Evolutionary conservation across 768 basidiomycete species (phyloP).

Genomic region (Lactifluus echinatus): DNA sequence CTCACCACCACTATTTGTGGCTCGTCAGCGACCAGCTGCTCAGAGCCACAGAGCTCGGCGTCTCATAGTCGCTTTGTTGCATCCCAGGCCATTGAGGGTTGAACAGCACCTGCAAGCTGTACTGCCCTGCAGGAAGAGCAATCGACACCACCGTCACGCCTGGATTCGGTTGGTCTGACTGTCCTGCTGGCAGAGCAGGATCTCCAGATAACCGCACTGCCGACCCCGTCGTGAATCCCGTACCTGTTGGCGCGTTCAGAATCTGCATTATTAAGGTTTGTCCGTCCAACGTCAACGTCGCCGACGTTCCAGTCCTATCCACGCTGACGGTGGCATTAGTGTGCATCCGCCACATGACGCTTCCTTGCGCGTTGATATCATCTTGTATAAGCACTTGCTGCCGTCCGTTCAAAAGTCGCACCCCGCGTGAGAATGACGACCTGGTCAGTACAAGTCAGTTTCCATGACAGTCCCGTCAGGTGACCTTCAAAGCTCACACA

Average conservation of each 20-base stretch:
- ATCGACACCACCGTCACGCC: slow-evolving; percentile 77
- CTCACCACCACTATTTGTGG: slow-evolving; percentile 44
- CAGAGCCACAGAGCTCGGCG: slow-evolving; percentile 63
- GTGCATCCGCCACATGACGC: slow-evolving; percentile 87
- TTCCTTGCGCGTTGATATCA: slow-evolving; percentile 57
- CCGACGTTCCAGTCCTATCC: slow-evolving; percentile 46
- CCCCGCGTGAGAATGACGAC: slow-evolving; percentile 71
- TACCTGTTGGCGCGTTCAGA: slow-evolving; percentile 57
- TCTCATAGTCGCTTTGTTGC: slow-evolving; percentile 50
- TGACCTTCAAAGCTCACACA: slow-evolving; percentile 41
- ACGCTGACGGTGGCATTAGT: slow-evolving; percentile 84
- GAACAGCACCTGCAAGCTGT: slow-evolving; percentile 79
- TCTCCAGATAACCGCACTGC: slow-evolving; percentile 55
- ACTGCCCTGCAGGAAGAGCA: slow-evolving; percentile 52
- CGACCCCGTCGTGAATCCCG: slow-evolving; percentile 44
- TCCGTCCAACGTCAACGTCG: slow-evolving; percentile 65
- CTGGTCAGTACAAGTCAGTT: slow-evolving; percentile 29
- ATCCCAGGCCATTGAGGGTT: slow-evolving; percentile 87
- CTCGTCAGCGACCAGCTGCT: slow-evolving; percentile 71
- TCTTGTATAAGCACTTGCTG: slow-evolving; percentile 90
- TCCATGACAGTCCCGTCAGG: not conserved
- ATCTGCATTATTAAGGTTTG: slow-evolving; percentile 60
- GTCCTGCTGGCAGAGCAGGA: slow-evolving; percentile 49
- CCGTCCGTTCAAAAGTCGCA: slow-evolving; percentile 74
- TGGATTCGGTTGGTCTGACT: slow-evolving; percentile 64